Conservation (phyloP, 2,329 filamentous ascomycete species). For the Periconia sp. region DNA sequence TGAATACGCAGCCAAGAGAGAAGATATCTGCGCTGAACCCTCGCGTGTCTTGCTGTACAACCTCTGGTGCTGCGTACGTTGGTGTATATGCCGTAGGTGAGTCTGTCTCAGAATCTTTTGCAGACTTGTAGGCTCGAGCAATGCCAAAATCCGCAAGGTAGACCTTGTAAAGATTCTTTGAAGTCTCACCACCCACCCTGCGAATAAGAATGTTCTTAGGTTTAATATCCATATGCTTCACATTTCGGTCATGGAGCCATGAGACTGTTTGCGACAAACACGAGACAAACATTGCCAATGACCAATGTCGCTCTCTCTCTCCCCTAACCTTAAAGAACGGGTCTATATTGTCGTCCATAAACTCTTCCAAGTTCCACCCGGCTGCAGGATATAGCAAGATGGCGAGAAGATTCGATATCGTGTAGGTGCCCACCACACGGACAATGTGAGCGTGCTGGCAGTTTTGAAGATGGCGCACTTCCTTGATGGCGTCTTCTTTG, state of each 20-base stretch:
- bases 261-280: constrained; percentile 15
- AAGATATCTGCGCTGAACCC: constrained; percentile 24
- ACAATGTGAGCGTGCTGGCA: constrained; percentile 18
- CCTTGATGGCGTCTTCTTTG: constrained; percentile 12
- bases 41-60: constrained; percentile 15
- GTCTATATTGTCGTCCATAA: constrained; percentile 4
- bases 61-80: constrained; percentile 27
- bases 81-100: constrained; percentile 17
- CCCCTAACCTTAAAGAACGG: no score
- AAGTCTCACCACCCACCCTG: not conserved
- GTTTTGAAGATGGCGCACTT: constrained; percentile 17
- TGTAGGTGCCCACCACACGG: constrained; percentile 20
- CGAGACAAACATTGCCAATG: constrained; percentile 2
- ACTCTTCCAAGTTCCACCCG: constrained; percentile 13
- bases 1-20: constrained; percentile 25
- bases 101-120: constrained; percentile 14
- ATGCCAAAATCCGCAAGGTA: constrained; percentile 29
- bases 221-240: constrained; percentile 31
- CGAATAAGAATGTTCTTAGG: constrained; percentile 22
- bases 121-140: constrained; percentile 11
- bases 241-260: constrained; percentile 12
- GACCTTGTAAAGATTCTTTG: constrained; percentile 4
- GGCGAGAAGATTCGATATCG: constrained; percentile 11
- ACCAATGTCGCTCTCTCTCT: not conserved
- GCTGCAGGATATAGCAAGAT: constrained; percentile 22